Evolutionary conservation across 2,329 filamentous ascomycete genomes (phyloP), one percentile per base, ranked within the genome.

Genomic region (Camillea tinctor): DNA sequence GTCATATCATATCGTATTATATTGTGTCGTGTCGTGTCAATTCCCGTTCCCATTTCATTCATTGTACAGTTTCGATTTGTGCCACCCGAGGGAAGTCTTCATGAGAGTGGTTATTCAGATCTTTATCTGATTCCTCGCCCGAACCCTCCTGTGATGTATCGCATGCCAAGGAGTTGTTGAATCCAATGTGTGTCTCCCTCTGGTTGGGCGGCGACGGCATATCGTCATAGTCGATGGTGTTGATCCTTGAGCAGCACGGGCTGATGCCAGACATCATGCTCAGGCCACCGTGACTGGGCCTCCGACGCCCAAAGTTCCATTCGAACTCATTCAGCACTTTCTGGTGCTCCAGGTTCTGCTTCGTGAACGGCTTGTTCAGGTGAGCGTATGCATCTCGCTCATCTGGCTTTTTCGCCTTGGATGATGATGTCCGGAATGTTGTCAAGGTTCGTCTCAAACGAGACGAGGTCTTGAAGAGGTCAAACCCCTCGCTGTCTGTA

Each of bases 331-430:
- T 68, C 15, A 74, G 57, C 26, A 74, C 59, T 59, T 70, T 72
- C 58, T 73, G 72, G 60, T 74, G 71, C 57, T 72, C 72, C 23
- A 73, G 64, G 54, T 74, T 74, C 55, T 73, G 69, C 9, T 64
- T 63, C 1, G 70, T 73, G 59, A 74, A 72, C 21, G 71, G 72
- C 30, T 68, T 69, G 61, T 73, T 64, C 15, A 73, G 63, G 52
- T 69, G 64, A n/a, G 68, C 56, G 26, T 61, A 62, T 58, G 69
- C 65, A 55, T 63, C 60, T 22, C 58, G 63, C 30, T 63, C 60
- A 51, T 55, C 57, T 23, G 64, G 58, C 50, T 65, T 65, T 26
- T 63, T 68, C 8, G 65, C 21, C 36, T 60, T 66, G 9, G n/a
- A n/a, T n/a, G n/a, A n/a, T 59, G 61, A n/a, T 54, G 64, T 57